Percentiles rank a stretch among this genome's conserved stretches.
Evolutionary conservation across 1,284 basidiomycete genomes (phyloP).

Genomic region (Ganoderma leucocontextum): DNA sequence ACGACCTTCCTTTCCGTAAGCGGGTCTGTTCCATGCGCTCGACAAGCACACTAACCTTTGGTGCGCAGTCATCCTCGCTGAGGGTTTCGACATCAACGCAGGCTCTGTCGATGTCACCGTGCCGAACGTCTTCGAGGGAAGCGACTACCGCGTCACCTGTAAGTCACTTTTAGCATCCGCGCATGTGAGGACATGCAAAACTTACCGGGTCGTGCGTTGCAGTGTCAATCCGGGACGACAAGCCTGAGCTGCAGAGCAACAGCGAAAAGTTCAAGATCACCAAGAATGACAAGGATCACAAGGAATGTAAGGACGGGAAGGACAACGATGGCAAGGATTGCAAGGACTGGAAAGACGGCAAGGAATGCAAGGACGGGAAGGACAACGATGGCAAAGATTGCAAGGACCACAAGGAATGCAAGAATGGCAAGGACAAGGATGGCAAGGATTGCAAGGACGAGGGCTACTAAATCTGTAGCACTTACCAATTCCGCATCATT

Average conservation of each 20-base stretch:
- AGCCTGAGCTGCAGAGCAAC: not conserved
- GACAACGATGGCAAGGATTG: not conserved
- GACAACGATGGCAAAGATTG: not conserved
- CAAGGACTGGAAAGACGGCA: not conserved
- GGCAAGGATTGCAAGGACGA: not conserved
- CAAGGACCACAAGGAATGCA: not conserved
- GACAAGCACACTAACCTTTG: not conserved
- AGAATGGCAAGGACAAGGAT: not conserved
- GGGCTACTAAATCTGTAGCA: too few species aligned
- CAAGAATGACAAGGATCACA: not conserved
- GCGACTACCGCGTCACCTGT: not conserved
- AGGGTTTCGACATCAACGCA: not conserved
- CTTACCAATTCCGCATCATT: too few species aligned
- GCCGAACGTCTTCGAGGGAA: not conserved
- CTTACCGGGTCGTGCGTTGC: not conserved
- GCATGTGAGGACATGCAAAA: not conserved
- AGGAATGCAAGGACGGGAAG: too few species aligned
- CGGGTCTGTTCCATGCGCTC: not conserved
- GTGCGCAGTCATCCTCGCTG: conserved; percentile 1
- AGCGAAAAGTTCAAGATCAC: conserved; percentile 1
- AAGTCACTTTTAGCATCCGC: not conserved
- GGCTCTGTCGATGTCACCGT: not conserved
- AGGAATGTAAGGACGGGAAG: not conserved
- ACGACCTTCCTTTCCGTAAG: not conserved
- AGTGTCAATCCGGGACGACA: not conserved